These are phyloP conservation scores for Oldenlandia corymbosa DNA, from an alignment of 257 asterid genomes.

Conservation along the genomic window DNA sequence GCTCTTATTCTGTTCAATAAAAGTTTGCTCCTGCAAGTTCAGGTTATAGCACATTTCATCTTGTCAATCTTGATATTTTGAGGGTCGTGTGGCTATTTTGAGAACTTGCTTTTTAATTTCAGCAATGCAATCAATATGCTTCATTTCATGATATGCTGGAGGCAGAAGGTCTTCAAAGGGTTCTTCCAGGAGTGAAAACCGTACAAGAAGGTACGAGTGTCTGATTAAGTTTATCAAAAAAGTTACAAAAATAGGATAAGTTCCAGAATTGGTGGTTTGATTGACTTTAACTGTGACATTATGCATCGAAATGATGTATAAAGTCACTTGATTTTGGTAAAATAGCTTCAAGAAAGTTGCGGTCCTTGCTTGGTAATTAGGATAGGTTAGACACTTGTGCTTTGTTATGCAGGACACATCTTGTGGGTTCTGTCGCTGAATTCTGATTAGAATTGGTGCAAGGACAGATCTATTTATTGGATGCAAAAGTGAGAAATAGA, in stretches of 20 bases:
- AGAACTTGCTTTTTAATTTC: conserved; percentile 17
- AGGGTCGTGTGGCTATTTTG: conserved; percentile 2
- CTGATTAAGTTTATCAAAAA: neutral
- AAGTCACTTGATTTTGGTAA: too few species aligned
- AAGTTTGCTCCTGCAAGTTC: conserved; percentile 69
- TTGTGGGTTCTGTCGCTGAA: neutral
- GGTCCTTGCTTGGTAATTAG: neutral
- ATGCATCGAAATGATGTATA: too few species aligned
- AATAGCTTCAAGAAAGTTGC: too few species aligned
- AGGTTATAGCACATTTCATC: conserved; percentile 45
- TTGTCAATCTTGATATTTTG: conserved; percentile 14
- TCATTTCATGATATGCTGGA: conserved; percentile 78
- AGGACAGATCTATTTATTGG: neutral
- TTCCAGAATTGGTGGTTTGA: neutral
- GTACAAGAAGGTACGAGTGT: conserved; percentile 56
- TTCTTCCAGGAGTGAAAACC: conserved; percentile 74
- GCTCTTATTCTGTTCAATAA: conserved; percentile 57
- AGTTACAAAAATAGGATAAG: neutral
- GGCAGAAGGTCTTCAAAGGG: conserved; percentile 50
- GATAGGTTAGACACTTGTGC: neutral
- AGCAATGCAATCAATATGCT: conserved; percentile 64
- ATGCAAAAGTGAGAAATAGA: neutral
- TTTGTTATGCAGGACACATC: neutral
- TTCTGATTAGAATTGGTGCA: neutral
- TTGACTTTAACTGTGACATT: too few species aligned